A percentile compares a stretch with the other conserved stretches of the same genome.
Evolutionary conservation across 116 monocot species (phyloP).

Genomic region (Iris pallida): DNA sequence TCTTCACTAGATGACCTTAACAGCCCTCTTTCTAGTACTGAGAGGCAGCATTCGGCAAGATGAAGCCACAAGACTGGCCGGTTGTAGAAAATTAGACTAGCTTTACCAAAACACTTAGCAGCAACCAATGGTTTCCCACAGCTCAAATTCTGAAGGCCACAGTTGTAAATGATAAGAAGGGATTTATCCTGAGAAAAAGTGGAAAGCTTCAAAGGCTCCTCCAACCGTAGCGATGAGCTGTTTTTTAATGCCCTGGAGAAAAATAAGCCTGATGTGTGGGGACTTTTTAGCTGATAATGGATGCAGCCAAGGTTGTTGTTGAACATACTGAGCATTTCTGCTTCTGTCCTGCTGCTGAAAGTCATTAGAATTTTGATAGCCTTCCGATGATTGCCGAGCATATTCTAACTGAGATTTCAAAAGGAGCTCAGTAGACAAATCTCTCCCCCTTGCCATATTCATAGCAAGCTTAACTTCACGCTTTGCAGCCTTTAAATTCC

Average conservation of each 20-base stretch:
- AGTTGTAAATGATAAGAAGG: slow-evolving; percentile 56
- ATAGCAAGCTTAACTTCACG: slow-evolving; percentile 80
- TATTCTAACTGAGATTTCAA: slow-evolving; percentile 88
- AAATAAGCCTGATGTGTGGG: slow-evolving; percentile 32
- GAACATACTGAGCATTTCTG: slow-evolving; percentile 38
- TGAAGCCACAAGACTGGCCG: slow-evolving; percentile 71
- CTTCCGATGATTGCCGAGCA: slow-evolving; percentile 70
- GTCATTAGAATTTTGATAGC: slow-evolving; percentile 63
- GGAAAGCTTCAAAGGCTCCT: slow-evolving; percentile 48
- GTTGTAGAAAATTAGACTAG: slow-evolving; percentile 32
- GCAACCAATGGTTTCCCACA: slow-evolving; percentile 60
- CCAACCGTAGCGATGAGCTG: slow-evolving; percentile 26
- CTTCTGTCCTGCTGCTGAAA: slow-evolving; percentile 54
- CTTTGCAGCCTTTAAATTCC: slow-evolving; percentile 70
- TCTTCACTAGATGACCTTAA: slow-evolving; percentile 26
- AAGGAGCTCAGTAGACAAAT: slow-evolving; percentile 65
- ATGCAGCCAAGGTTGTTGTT: slow-evolving; percentile 85
- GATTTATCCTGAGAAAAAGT: slow-evolving; percentile 69
- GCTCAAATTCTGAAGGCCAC: slow-evolving; percentile 53
- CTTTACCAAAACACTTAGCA: slow-evolving; percentile 59
- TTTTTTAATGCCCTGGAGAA: slow-evolving; percentile 59
- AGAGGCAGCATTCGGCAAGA: slow-evolving; percentile 67
- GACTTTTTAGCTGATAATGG: slow-evolving; percentile 43
- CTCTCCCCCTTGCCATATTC: slow-evolving; percentile 69
- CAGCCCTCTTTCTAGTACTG: slow-evolving; percentile 61